Percentiles rank a stretch among this genome's conserved stretches.
These are phyloP conservation scores for Fusarium sp. DNA, from an alignment of 2,329 filamentous ascomycete genomes.

Conservation along the genomic window DNA sequence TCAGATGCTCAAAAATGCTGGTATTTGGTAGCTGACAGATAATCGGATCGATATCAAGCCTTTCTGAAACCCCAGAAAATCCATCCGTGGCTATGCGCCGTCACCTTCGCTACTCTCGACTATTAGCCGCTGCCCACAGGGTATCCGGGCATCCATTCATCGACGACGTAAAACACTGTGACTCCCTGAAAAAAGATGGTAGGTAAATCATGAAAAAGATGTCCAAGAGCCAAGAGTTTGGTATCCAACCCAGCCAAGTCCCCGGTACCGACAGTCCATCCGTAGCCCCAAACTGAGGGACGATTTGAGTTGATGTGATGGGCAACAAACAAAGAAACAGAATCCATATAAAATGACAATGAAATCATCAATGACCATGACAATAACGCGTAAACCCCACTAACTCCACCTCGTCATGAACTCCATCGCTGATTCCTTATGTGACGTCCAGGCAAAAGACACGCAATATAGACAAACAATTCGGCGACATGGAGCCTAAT, in stretches of 20 bases:
- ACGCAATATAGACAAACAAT: slow-evolving; percentile 43
- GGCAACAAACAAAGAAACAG: slow-evolving; percentile 12
- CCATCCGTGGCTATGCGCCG: slow-evolving; percentile 23
- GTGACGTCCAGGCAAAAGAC: slow-evolving; percentile 41
- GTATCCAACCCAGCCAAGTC: slow-evolving; percentile 32
- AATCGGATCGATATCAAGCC: slow-evolving; percentile 25
- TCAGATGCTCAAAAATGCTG: not conserved
- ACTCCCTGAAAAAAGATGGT: slow-evolving; percentile 34
- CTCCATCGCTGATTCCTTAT: slow-evolving; percentile 49
- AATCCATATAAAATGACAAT: slow-evolving; percentile 19
- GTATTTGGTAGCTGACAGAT: slow-evolving; percentile 27
- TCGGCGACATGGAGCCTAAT: slow-evolving; percentile 52
- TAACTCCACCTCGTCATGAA: slow-evolving; percentile 44
- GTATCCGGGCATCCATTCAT: slow-evolving; percentile 44
- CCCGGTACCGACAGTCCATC: slow-evolving; percentile 22
- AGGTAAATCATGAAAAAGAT: slow-evolving; percentile 29
- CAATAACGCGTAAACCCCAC: slow-evolving; percentile 34
- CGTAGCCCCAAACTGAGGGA: slow-evolving; percentile 28
- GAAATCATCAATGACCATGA: slow-evolving; percentile 4
- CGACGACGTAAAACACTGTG: slow-evolving; percentile 36
- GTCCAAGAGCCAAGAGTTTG: slow-evolving; percentile 26
- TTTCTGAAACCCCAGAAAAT: slow-evolving; percentile 33
- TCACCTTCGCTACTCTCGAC: slow-evolving; percentile 29
- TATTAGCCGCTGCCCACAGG: slow-evolving; percentile 43
- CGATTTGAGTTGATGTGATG: slow-evolving; percentile 10